These are phyloP conservation scores for Colletotrichum lentis DNA, from an alignment of 2,329 filamentous ascomycete species.

Conservation along the genomic window DNA sequence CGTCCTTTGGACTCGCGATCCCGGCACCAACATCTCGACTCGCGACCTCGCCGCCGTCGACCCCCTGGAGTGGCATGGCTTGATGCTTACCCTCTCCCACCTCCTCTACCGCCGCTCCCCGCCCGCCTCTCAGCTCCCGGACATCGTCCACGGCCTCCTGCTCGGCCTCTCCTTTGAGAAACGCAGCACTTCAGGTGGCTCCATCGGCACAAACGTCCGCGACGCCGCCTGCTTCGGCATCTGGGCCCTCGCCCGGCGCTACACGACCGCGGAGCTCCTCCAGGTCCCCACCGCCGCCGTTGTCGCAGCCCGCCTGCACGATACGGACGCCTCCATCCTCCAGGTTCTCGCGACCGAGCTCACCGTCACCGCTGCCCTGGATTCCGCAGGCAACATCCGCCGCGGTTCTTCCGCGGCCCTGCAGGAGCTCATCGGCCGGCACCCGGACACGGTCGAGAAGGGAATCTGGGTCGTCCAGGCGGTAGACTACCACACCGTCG, in stretches of 20 bases:
- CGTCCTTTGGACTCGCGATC: constrained; percentile 60
- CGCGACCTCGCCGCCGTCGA: constrained; percentile 79
- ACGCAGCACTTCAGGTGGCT: constrained; percentile 82
- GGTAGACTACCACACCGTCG: constrained; percentile 93
- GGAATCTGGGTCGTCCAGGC: constrained; percentile 88
- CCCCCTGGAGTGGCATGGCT: constrained; percentile 87
- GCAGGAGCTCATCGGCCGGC: constrained; percentile 91
- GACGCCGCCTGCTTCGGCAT: constrained; percentile 97
- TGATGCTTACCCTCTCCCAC: constrained; percentile 87
- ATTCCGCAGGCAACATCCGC: constrained; percentile 91
- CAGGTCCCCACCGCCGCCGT: constrained; percentile 63
- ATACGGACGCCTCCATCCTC: constrained; percentile 61
- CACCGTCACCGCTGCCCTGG: constrained; percentile 81
- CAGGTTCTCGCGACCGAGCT: constrained; percentile 84
- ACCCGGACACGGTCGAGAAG: constrained; percentile 82
- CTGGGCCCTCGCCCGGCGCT: constrained; percentile 89
- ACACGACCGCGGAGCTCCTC: constrained; percentile 79
- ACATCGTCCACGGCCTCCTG: constrained; percentile 79
- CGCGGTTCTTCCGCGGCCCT: constrained; percentile 91
- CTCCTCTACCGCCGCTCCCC: constrained; percentile 85
- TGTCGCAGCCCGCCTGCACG: constrained; percentile 50
- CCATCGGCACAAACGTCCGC: constrained; percentile 86
- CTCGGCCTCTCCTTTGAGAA: constrained; percentile 89
- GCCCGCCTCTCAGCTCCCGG: constrained; percentile 72
- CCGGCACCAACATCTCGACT: constrained; percentile 43